A percentile compares a stretch with the other conserved stretches of the same genome.
phyloP scores from a whole-genome alignment of 1,139 yeast genomes.

The Blastobotrys elegans region DNA sequence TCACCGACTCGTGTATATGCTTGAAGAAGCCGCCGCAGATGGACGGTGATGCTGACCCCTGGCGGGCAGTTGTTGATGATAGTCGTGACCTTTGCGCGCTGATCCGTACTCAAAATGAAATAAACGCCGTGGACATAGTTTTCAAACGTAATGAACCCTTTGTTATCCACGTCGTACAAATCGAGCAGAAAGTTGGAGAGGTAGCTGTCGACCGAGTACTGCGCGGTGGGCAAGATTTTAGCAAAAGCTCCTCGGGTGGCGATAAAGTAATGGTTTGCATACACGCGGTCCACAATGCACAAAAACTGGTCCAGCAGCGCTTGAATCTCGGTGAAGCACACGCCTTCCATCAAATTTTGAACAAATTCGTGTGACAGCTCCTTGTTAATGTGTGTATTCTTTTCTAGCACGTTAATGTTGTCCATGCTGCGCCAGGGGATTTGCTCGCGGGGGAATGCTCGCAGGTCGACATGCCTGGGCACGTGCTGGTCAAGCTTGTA shows the following conservation, averaged over 20 bases:
- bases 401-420: neutral
- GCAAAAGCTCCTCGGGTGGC: constrained; percentile 14
- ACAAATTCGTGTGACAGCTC: too few relatives aligned
- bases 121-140: constrained; percentile 21
- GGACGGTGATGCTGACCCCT: constrained; percentile 5
- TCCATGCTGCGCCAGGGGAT: constrained; percentile 18
- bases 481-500: constrained; percentile 19
- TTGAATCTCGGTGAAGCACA: constrained; percentile 24
- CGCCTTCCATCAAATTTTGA: too few relatives aligned
- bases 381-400: too few relatives aligned
- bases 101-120: constrained; percentile 12
- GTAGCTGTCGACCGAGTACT: constrained; percentile 11
- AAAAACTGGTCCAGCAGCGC: constrained; percentile 27
- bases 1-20: constrained; percentile 21
- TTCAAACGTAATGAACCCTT: constrained; percentile 22
- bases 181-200: constrained; percentile 18
- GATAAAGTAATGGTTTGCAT: neutral
- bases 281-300: constrained; percentile 19
- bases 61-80: constrained; percentile 4
- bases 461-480: constrained; percentile 10
- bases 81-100: constrained; percentile 6
- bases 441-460: constrained; percentile 8
- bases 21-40: constrained; percentile 18
- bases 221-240: constrained; percentile 18
- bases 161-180: constrained; percentile 23